Evolutionary conservation across 495 filamentous ascomycete species (phyloP), one percentile per base, ranked within the genome.

Genomic region (Monascus purpureus): DNA sequence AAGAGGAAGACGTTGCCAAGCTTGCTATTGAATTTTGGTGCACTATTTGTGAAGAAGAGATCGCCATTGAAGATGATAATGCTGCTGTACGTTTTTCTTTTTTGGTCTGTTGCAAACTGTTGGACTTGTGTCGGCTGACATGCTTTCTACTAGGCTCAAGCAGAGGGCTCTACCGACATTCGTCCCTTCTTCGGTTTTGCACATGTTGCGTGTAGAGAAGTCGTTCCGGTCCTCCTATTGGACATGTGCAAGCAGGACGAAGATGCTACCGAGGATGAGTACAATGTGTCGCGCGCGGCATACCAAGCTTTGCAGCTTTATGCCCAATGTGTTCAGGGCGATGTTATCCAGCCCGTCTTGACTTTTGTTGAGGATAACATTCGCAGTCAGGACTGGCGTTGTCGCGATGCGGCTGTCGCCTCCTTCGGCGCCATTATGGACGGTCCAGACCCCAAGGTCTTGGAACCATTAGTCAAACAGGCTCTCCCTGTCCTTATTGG

Each of bases 401-500:
- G 72, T 37, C 74, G 90, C 19, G 90, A 97, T 64, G 90, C 90
- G 18, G 87, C 90, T 7, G 88, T 96, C 8, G 92, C 90, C 32
- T 86, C 90, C n/a, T 96, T 97, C 42, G 92, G 90, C 35, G 90
- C 85, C 29, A 95, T 97, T 40, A 95, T 97, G 90, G 90, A 96
- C 48, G 90, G 90, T 13, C 90, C 90, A 1, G 87, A 95, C 25
- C 80, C 87, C 49, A 81, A 77, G 52, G 62, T 82, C 25, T 62
- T 97, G 33, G 83, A 90, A 39, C 85, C 85, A 20, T 71, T 96
- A 33, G 80, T 97, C 51, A 93, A 94, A 64, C 85, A 94, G 49
- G 92, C 84, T 28, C 69, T 96, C 37, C 75, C 77, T 24, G 82
- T 94, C 20, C 65, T 97, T 33, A 81, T 96, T 40, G 73, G 64